Conservation (phyloP, 2,329 filamentous ascomycete genomes). For the Aspergillus proliferans region DNA sequence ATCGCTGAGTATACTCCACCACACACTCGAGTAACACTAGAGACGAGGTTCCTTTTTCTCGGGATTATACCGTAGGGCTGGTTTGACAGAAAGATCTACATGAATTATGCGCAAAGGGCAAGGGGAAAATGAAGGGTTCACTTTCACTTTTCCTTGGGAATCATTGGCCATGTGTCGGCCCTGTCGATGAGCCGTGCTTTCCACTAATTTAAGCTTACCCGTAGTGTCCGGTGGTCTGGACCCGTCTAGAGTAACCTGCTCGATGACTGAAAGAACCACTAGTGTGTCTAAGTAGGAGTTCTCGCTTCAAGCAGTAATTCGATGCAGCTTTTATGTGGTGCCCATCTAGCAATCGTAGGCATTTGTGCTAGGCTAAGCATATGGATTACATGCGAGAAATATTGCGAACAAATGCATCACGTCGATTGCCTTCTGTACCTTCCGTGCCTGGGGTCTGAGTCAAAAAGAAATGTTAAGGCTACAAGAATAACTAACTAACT, state of each 20-base stretch:
- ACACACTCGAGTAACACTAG: neutral
- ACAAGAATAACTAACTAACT: too few relatives aligned
- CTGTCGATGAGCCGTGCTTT: neutral
- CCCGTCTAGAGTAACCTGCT: neutral
- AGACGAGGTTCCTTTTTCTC: neutral
- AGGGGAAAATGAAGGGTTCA: neutral
- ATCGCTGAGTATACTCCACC: neutral
- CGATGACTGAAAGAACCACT: too few relatives aligned
- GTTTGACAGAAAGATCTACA: neutral
- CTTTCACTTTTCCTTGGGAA: neutral
- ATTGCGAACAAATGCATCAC: too few relatives aligned
- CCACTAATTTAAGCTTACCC: slow-evolving; percentile 10
- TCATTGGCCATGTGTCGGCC: neutral
- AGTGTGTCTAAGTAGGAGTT: too few relatives aligned
- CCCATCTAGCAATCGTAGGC: too few relatives aligned
- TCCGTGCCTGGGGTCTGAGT: too few relatives aligned
- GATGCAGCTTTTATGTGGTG: too few relatives aligned
- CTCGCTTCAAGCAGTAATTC: too few relatives aligned
- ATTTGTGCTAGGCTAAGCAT: too few relatives aligned
- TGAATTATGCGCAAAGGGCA: neutral
- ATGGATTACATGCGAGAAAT: too few relatives aligned
- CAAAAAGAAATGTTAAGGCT: too few relatives aligned
- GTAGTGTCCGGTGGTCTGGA: neutral
- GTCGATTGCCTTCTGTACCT: too few relatives aligned
- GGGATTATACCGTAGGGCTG: neutral